phyloP scores from a whole-genome alignment of 352 stramenopile genomes.

The Globisporangium yorkense region DNA sequence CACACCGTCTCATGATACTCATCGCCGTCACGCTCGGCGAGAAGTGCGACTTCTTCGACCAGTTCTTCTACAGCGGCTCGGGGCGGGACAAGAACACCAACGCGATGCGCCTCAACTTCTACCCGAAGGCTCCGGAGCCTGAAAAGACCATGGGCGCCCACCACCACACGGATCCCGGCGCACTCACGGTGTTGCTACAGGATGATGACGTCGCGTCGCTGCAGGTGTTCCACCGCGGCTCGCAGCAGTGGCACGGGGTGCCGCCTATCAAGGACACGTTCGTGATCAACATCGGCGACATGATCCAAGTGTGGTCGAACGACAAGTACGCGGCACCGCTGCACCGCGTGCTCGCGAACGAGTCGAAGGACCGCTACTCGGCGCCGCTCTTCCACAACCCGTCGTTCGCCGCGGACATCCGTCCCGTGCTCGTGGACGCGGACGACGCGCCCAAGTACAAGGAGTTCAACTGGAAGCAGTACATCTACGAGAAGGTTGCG shows the following conservation, averaged over 20 bases:
- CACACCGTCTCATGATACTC: too few species aligned
- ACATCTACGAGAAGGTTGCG: conserved; percentile 59
- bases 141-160: conserved; percentile 30
- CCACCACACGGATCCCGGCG: conserved; percentile 44
- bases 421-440: conserved; percentile 33
- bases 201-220: conserved; percentile 37
- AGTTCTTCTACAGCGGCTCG: conserved; percentile 36
- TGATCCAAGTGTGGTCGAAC: conserved; percentile 45
- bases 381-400: conserved; percentile 27
- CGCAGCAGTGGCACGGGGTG: conserved; percentile 29
- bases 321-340: conserved; percentile 35
- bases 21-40: conserved; percentile 29
- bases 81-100: conserved; percentile 63
- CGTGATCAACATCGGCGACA: conserved; percentile 61
- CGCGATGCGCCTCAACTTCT: conserved; percentile 92
- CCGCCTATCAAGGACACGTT: conserved; percentile 30
- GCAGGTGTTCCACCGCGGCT: conserved; percentile 34
- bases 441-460: conserved; percentile 27
- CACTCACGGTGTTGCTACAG: conserved; percentile 44
- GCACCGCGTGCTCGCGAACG: conserved; percentile 32
- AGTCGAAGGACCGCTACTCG: conserved; percentile 19
- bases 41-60: conserved; percentile 20
- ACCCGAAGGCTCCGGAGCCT: conserved; percentile 41
- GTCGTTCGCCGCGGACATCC: conserved; percentile 29
- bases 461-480: conserved; percentile 64